Percentiles rank a stretch among this genome's conserved stretches.
These are phyloP conservation scores for Capronia coronata DNA, from an alignment of 2,329 filamentous ascomycete genomes.

Conservation along the genomic window DNA sequence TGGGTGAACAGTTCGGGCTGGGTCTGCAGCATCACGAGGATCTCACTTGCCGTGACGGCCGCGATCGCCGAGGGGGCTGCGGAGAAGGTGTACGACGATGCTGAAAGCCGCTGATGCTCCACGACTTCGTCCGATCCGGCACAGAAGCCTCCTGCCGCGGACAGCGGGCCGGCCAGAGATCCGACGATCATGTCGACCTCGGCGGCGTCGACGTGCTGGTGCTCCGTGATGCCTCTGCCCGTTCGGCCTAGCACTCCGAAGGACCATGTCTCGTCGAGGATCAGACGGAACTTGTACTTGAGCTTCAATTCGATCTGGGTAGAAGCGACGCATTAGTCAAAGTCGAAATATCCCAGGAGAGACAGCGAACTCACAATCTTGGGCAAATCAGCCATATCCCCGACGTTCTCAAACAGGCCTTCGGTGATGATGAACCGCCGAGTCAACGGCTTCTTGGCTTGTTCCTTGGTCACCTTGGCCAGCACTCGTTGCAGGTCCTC, in stretches of 20 bases:
- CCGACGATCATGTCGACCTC: constrained; percentile 97
- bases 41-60: constrained; percentile 92
- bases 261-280: constrained; percentile 95
- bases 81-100: constrained; percentile 89
- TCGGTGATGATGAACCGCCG: constrained; percentile 94
- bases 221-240: constrained; percentile 86
- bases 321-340: not conserved
- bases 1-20: constrained; percentile 73
- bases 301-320: constrained; percentile 91
- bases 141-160: constrained; percentile 92
- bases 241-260: constrained; percentile 91
- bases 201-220: constrained; percentile 88
- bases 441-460: constrained; percentile 80
- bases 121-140: constrained; percentile 86
- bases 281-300: constrained; percentile 95
- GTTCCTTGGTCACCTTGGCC: constrained; percentile 78
- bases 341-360: not conserved
- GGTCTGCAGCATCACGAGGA: constrained; percentile 75
- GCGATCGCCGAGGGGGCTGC: constrained; percentile 89
- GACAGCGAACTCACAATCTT: constrained; percentile 59
- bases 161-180: constrained; percentile 80
- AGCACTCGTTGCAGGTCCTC: constrained; percentile 82
- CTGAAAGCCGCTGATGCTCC: constrained; percentile 90
- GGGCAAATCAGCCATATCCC: constrained; percentile 77
- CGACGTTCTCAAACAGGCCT: constrained; percentile 83